phyloP scores from a whole-genome alignment of 805 yeast species.

The Ogataea methylovora region DNA sequence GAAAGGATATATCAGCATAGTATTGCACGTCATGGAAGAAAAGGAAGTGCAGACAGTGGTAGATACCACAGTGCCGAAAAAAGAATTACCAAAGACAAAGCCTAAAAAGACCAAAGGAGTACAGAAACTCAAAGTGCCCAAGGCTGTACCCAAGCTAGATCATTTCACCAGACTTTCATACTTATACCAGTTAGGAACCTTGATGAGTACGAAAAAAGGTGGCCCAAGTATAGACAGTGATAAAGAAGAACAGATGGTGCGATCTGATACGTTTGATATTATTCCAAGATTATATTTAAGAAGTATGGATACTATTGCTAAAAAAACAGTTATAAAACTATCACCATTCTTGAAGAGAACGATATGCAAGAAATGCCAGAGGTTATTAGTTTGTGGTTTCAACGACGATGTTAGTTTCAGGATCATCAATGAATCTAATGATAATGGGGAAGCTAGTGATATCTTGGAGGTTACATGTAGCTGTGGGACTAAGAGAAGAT shows the following conservation, averaged over 20 bases:
- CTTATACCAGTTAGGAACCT: constrained; percentile 47
- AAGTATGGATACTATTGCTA: constrained; percentile 53
- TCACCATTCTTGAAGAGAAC: constrained; percentile 61
- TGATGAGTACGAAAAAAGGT: constrained; percentile 1
- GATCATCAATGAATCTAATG: constrained; percentile 35
- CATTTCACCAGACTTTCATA: constrained; percentile 53
- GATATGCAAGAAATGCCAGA: constrained; percentile 60
- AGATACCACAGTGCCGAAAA: background rate
- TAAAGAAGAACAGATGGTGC: background rate
- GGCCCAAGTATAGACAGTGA: background rate
- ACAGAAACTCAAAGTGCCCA: constrained; percentile 25
- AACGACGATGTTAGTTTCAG: constrained; percentile 17
- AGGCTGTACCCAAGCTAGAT: constrained; percentile 42
- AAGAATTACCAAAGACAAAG: constrained; percentile 1
- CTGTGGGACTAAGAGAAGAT: constrained; percentile 49
- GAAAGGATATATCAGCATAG: too few relatives aligned
- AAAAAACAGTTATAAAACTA: constrained; percentile 57
- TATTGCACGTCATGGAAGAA: too few relatives aligned
- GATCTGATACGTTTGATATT: constrained; percentile 21
- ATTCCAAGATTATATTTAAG: constrained; percentile 51
- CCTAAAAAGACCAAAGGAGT: constrained; percentile 1
- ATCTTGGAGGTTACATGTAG: constrained; percentile 41
- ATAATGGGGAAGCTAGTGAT: constrained; percentile 29
- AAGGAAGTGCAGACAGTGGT: too few relatives aligned
- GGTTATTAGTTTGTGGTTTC: too few relatives aligned